Base-by-base conservation (phyloP, 2,329 filamentous ascomycete genomes). In the Arthrobotrys conoides region DNA sequence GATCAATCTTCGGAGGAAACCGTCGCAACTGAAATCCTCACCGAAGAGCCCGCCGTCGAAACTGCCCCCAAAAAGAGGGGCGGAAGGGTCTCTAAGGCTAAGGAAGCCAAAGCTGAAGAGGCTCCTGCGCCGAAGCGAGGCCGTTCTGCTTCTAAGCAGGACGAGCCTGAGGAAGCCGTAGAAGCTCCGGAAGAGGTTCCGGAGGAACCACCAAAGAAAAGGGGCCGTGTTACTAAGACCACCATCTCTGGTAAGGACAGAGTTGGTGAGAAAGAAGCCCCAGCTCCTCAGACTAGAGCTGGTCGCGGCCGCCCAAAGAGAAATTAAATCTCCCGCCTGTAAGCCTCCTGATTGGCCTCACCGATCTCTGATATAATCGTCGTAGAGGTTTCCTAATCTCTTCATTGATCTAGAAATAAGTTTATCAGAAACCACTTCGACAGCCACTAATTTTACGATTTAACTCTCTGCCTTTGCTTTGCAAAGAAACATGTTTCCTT, bases 131-230 rank as follows among this genome's bases (percentile, higher is more conserved):
- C 61, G 5, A 70, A 65, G 24, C 33, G 71, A 18, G 65, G 46
- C 1, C 63, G 64, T 22, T 36, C 71, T 41, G 44, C 71, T 1
- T 30, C 53, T 9, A 69, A 69, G 46, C 59, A 69, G 22, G 55
- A 68, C 4, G 66, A 75, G 5, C 27, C 65, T 5, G 71, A 76
- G 55, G 71, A 76, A 36, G 20, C 30, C 6, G 63, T 27, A 9
- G 68, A 55, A 49, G 49, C 30, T 2, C 44, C 44, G 1, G 75
- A 67, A 16, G 68, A 20, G 63, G 14, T 33, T 9, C 33, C 49
- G 16, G 68, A 72, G 44, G 75, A 71, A 20, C 68, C 63, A 14
- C 75, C 68, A 24, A 72, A 71, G 18, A 78, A 78, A 48, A 68
- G 33, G 30, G 48, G 63, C 16, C 68, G 68, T 9, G 61, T 48